A percentile compares a stretch with the other conserved stretches of the same genome.
These are phyloP conservation scores for Phlyctochytrium planicorne DNA, from an alignment of 192 early-diverging fungal genomes.

Conservation along the genomic window DNA sequence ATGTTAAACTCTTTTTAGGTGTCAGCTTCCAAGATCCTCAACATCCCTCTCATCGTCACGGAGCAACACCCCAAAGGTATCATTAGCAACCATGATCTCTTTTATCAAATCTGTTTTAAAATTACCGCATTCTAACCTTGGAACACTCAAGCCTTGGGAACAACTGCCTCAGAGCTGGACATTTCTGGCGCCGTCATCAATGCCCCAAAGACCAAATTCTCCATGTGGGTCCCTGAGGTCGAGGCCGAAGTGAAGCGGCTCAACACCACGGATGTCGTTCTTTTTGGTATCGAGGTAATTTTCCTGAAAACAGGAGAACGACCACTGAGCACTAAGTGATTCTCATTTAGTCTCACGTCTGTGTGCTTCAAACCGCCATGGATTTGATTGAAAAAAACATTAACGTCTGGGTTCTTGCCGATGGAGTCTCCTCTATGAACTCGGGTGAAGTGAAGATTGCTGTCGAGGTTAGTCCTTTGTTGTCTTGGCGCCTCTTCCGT, in stretches of 20 bases:
- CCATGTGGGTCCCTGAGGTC: constrained; percentile 75
- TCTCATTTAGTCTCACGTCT: constrained; percentile 77
- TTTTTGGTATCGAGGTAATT: constrained; percentile 87
- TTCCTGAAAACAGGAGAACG: background rate
- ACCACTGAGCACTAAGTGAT: background rate
- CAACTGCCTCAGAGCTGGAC: constrained; percentile 76
- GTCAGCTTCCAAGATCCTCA: constrained; percentile 67
- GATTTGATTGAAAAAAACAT: constrained; percentile 76
- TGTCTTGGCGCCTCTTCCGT: constrained; percentile 12
- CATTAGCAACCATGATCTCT: constrained; percentile 2
- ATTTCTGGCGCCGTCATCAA: constrained; percentile 60
- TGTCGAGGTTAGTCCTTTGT: constrained; percentile 54
- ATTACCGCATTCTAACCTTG: constrained; percentile 3
- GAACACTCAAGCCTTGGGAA: constrained; percentile 51
- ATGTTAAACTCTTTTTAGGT: constrained; percentile 57
- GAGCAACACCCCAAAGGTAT: constrained; percentile 80
- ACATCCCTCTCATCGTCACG: constrained; percentile 85
- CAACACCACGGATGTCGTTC: constrained; percentile 59
- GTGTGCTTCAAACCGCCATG: constrained; percentile 91
- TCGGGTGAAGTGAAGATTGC: constrained; percentile 82
- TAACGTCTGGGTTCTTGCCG: constrained; percentile 86
- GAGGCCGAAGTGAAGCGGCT: constrained; percentile 42
- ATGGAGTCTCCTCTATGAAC: constrained; percentile 88
- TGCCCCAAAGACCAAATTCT: constrained; percentile 81
- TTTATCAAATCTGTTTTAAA: constrained; percentile 8